phyloP scores from a whole-genome alignment of 164 flowering plant genomes.

The Vitis labrusca region DNA sequence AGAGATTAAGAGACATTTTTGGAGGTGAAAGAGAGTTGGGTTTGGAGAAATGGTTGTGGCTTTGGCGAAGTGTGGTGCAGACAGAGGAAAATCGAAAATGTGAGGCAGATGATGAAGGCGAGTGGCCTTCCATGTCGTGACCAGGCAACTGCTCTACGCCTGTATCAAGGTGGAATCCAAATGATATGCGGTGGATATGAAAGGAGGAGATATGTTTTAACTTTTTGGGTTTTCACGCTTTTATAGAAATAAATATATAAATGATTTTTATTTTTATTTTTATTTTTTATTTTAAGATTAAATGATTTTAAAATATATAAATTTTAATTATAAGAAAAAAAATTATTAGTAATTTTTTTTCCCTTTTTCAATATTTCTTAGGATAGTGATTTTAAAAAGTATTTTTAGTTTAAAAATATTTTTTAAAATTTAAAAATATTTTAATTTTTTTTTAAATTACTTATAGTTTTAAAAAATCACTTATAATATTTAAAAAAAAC shows the following conservation, averaged over 20 bases:
- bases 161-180: slow-evolving; percentile 25
- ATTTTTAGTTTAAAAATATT: too few species aligned
- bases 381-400: too few species aligned
- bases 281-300: too few species aligned
- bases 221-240: too few species aligned
- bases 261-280: too few species aligned
- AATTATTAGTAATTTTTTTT: background rate
- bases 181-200: slow-evolving; percentile 29
- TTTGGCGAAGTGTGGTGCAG: background rate
- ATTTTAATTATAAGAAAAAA: background rate
- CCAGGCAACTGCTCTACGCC: background rate
- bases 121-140: background rate
- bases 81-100: slow-evolving; percentile 2
- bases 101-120: slow-evolving; percentile 2
- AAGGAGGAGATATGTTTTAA: too few species aligned
- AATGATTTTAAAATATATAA: background rate
- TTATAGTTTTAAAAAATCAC: too few species aligned
- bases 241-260: background rate
- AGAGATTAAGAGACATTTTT: slow-evolving; percentile 37
- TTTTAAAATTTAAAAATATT: too few species aligned
- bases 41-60: background rate
- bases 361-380: too few species aligned
- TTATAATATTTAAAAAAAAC: too few species aligned
- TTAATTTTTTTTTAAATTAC: too few species aligned
- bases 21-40: background rate